Percentiles rank a stretch among this genome's conserved stretches.
phyloP scores from a whole-genome alignment of 2,329 filamentous ascomycete genomes.

The Ceratocystis papillata region DNA sequence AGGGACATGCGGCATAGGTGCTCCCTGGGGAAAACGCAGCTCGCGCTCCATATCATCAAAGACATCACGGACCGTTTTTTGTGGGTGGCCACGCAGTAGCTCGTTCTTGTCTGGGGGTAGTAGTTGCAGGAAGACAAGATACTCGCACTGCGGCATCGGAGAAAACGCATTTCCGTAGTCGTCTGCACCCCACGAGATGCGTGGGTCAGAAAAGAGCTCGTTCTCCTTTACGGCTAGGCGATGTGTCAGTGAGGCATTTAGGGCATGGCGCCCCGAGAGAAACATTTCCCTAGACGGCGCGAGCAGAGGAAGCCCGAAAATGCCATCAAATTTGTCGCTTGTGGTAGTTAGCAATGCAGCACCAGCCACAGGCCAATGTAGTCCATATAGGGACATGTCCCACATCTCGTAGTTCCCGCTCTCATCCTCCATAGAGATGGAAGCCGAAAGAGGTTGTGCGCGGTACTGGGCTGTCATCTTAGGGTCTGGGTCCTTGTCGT shows the following conservation, averaged over 20 bases:
- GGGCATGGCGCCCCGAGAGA: constrained; percentile 48
- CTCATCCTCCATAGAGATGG: constrained; percentile 23
- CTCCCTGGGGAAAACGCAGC: constrained; percentile 50
- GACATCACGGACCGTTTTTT: constrained; percentile 28
- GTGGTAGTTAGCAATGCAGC: constrained; percentile 74
- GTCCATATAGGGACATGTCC: constrained; percentile 69
- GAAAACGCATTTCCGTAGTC: constrained; percentile 40
- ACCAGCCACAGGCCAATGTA: constrained; percentile 77
- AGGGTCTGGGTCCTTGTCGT: constrained; percentile 27
- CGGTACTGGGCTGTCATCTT: constrained; percentile 26
- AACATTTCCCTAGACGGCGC: constrained; percentile 49
- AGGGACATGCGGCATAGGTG: constrained; percentile 45
- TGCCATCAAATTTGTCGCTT: constrained; percentile 86
- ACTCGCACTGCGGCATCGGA: constrained; percentile 55
- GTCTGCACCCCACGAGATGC: constrained; percentile 63
- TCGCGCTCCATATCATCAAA: constrained; percentile 47
- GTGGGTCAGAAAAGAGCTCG: constrained; percentile 50
- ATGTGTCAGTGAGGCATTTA: constrained; percentile 61
- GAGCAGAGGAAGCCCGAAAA: constrained; percentile 81
- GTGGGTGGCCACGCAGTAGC: constrained; percentile 9
- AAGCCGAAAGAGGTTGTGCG: constrained; percentile 19
- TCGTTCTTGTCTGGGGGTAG: constrained; percentile 40
- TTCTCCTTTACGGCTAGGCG: constrained; percentile 52
- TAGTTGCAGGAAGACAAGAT: constrained; percentile 74
- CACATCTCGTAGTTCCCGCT: constrained; percentile 45